Percentiles rank a stretch among this genome's conserved stretches.
These are phyloP conservation scores for Heterobasidion annosum DNA, from an alignment of 1,284 basidiomycete species.

Conservation along the genomic window DNA sequence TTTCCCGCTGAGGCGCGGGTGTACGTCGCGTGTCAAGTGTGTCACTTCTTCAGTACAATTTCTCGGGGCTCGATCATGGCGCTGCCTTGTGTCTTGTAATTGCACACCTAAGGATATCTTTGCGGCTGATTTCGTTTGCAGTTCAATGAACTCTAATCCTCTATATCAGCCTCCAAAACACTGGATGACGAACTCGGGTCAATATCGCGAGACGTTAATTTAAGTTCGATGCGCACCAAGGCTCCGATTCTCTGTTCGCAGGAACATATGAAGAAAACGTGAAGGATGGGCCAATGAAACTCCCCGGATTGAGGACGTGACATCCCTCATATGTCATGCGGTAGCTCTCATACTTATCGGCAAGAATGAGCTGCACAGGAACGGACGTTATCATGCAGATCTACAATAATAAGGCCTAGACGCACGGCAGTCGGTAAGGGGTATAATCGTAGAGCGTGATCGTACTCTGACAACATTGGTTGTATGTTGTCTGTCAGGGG, in stretches of 20 bases:
- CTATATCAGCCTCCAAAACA: neutral
- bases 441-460: constrained; percentile 89
- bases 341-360: constrained; percentile 95
- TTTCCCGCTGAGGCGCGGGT: no score
- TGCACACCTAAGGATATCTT: neutral
- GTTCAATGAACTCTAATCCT: neutral
- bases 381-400: constrained; percentile 4
- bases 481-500: constrained; percentile 81
- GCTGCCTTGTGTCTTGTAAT: neutral
- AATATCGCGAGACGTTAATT: no score
- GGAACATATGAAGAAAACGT: constrained; percentile 88
- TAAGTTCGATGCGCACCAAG: constrained; percentile 40
- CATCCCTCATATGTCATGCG: constrained; percentile 97
- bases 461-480: constrained; percentile 86
- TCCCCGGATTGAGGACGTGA: constrained; percentile 97
- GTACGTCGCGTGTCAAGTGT: no score
- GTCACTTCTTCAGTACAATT: neutral
- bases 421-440: constrained; percentile 88
- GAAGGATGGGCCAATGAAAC: constrained; percentile 73
- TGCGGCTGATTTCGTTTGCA: neutral
- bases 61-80: no score
- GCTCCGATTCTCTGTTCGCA: constrained; percentile 65
- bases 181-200: neutral
- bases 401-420: constrained; percentile 1
- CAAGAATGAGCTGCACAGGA: constrained; percentile 71